A percentile compares a stretch with the other conserved stretches of the same genome.
These are phyloP conservation scores for Anthostomella pinea DNA, from an alignment of 2,329 filamentous ascomycete species.

Conservation along the genomic window DNA sequence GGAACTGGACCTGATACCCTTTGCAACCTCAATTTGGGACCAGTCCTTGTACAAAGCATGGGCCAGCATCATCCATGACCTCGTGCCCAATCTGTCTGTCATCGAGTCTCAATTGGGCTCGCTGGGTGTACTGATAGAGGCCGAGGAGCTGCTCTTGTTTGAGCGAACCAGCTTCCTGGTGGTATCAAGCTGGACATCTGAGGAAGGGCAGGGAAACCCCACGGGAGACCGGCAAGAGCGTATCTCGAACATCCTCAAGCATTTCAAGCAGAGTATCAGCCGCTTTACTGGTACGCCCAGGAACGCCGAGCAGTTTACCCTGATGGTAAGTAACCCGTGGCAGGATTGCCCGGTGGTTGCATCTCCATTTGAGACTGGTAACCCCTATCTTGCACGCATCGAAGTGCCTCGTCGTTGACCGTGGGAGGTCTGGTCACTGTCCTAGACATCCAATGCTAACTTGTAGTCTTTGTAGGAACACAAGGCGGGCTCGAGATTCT, in stretches of 20 bases:
- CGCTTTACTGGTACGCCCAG: slow-evolving; percentile 78
- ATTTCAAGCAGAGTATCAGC: slow-evolving; percentile 84
- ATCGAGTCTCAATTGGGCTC: slow-evolving; percentile 85
- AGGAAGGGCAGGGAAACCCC: slow-evolving; percentile 74
- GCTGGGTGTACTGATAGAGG: slow-evolving; percentile 81
- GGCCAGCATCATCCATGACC: slow-evolving; percentile 95
- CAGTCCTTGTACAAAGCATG: slow-evolving; percentile 97
- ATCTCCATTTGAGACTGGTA: too few relatives aligned
- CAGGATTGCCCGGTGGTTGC: too few relatives aligned
- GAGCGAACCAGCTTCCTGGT: slow-evolving; percentile 95
- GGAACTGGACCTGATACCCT: slow-evolving; percentile 74
- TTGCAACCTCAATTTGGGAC: slow-evolving; percentile 97
- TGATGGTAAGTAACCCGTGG: slow-evolving; percentile 50
- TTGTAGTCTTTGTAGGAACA: slow-evolving; percentile 49
- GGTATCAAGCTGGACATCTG: slow-evolving; percentile 85
- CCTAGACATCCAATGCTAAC: slow-evolving; percentile 17
- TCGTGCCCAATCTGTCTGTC: slow-evolving; percentile 87
- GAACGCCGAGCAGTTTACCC: slow-evolving; percentile 75
- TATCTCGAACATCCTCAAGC: slow-evolving; percentile 96
- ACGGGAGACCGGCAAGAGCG: slow-evolving; percentile 90
- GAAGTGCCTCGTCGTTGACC: too few relatives aligned
- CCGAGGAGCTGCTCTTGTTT: slow-evolving; percentile 90
- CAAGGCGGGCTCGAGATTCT: slow-evolving; percentile 75
- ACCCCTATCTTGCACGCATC: too few relatives aligned
- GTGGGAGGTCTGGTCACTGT: too few relatives aligned